Conservation (phyloP, 2,329 filamentous ascomycete species). For the Colletotrichum trifolii region DNA sequence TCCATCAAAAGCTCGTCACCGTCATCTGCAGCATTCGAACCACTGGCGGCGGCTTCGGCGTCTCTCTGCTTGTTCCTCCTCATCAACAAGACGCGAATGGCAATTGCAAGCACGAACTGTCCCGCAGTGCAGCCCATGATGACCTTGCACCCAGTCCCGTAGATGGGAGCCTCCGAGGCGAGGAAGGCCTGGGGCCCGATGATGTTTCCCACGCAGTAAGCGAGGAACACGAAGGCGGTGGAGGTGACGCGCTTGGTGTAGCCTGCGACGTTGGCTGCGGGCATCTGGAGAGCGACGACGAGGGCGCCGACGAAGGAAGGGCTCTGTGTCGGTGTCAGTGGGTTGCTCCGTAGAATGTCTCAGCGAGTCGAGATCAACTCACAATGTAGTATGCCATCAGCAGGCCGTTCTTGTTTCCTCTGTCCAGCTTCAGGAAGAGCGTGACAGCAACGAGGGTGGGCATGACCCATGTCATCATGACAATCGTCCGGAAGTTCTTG, state of each 20-base stretch:
- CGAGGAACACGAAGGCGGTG: slow-evolving; percentile 57
- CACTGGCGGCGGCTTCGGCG: slow-evolving; percentile 40
- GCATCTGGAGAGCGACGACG: slow-evolving; percentile 64
- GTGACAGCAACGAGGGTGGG: slow-evolving; percentile 51
- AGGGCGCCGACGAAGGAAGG: slow-evolving; percentile 55
- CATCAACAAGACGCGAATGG: slow-evolving; percentile 48
- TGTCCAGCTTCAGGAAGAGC: slow-evolving; percentile 56
- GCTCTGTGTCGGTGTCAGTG: slow-evolving; percentile 40
- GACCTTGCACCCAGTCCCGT: slow-evolving; percentile 62
- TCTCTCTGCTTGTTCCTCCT: slow-evolving; percentile 52
- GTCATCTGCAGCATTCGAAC: slow-evolving; percentile 48
- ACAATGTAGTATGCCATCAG: slow-evolving; percentile 55
- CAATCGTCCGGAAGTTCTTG: slow-evolving; percentile 60
- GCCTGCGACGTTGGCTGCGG: slow-evolving; percentile 58
- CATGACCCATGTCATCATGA: slow-evolving; percentile 63
- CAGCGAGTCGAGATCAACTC: slow-evolving; percentile 56
- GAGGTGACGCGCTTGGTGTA: slow-evolving; percentile 59
- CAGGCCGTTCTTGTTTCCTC: slow-evolving; percentile 46
- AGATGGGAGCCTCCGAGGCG: slow-evolving; percentile 51
- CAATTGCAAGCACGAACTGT: slow-evolving; percentile 50
- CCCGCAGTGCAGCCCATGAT: slow-evolving; percentile 57
- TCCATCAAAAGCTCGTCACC: slow-evolving; percentile 44
- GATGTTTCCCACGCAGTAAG: slow-evolving; percentile 53
- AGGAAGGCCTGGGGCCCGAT: slow-evolving; percentile 52
- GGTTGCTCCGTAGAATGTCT: slow-evolving; percentile 54